These are phyloP conservation scores for Eremochloa ophiuroides DNA, from an alignment of 176 grass and related monocot species.

Conservation along the genomic window DNA sequence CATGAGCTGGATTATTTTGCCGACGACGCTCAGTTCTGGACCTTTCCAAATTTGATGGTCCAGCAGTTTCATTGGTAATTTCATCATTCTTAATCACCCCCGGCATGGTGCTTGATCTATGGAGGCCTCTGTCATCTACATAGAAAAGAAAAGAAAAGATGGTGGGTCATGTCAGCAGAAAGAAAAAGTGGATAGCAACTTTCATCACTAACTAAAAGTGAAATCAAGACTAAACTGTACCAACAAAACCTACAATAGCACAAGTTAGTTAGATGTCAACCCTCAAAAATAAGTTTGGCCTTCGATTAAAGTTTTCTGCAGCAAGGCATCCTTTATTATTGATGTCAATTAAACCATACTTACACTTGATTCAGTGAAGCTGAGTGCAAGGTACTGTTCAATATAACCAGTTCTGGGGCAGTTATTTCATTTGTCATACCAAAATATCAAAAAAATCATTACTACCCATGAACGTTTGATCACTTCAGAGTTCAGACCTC, in stretches of 20 bases:
- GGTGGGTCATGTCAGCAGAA: not conserved
- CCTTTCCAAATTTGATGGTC: slow-evolving; percentile 47
- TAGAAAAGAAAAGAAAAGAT: slow-evolving; percentile 28
- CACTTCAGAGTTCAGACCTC: too few species aligned
- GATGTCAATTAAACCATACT: not conserved
- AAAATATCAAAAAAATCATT: too few species aligned
- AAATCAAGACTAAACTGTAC: not conserved
- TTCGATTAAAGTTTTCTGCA: not conserved
- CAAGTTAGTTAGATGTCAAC: not conserved
- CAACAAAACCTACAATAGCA: not conserved
- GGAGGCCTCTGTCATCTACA: slow-evolving; percentile 38
- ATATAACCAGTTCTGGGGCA: too few species aligned
- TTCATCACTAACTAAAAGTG: not conserved
- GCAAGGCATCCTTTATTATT: not conserved
- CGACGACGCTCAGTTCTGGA: slow-evolving; percentile 52
- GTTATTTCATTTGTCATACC: too few species aligned
- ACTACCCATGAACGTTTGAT: too few species aligned
- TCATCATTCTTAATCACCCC: slow-evolving; percentile 43
- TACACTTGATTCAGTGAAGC: not conserved
- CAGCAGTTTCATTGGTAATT: slow-evolving; percentile 40
- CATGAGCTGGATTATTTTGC: slow-evolving; percentile 40
- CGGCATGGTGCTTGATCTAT: slow-evolving; percentile 66
- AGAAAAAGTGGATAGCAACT: not conserved
- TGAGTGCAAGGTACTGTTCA: not conserved
- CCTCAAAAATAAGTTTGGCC: not conserved